Percentiles rank a stretch among this genome's conserved stretches.
Evolutionary conservation across 208 protist genomes (phyloP).

Genomic region (Zelonia costaricensis): DNA sequence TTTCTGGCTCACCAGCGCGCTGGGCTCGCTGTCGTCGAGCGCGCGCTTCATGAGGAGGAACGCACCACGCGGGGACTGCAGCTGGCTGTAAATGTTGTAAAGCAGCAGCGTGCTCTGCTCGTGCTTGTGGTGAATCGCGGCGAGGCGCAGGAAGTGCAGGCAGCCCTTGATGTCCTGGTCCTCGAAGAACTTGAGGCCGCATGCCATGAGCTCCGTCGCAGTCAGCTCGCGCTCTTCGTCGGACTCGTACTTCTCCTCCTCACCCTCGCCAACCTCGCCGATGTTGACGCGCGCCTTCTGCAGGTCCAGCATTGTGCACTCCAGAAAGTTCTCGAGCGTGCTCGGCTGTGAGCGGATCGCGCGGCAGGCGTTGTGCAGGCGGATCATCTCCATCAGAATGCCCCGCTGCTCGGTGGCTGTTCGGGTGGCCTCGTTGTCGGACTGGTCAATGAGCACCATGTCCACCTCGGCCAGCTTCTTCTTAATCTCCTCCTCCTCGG

Average conservation of each 20-base stretch:
- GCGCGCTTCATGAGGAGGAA: slow-evolving; percentile 79
- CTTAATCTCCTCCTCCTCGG: slow-evolving; percentile 68
- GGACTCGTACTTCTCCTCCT: slow-evolving; percentile 71
- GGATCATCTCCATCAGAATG: slow-evolving; percentile 74
- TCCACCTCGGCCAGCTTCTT: slow-evolving; percentile 64
- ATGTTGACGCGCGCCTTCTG: slow-evolving; percentile 82
- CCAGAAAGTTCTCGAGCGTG: slow-evolving; percentile 68
- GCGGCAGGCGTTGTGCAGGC: slow-evolving; percentile 67
- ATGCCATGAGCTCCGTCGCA: slow-evolving; percentile 71
- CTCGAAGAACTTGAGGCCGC: slow-evolving; percentile 66
- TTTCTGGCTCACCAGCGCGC: slow-evolving; percentile 66
- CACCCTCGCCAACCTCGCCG: slow-evolving; percentile 56
- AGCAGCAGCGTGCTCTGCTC: slow-evolving; percentile 79
- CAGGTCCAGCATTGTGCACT: slow-evolving; percentile 69
- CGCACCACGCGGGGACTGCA: slow-evolving; percentile 65
- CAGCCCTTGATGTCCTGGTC: slow-evolving; percentile 59
- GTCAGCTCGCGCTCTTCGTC: slow-evolving; percentile 73
- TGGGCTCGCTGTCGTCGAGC: slow-evolving; percentile 64
- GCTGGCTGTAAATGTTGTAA: slow-evolving; percentile 81
- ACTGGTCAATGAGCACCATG: slow-evolving; percentile 20
- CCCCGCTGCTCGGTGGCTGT: slow-evolving; percentile 49
- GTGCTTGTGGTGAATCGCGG: slow-evolving; percentile 87
- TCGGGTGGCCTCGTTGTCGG: slow-evolving; percentile 35
- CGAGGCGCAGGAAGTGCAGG: slow-evolving; percentile 87
- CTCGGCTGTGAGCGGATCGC: slow-evolving; percentile 61